Percentiles rank a stretch among this genome's conserved stretches.
phyloP scores from a whole-genome alignment of 192 early-diverging fungal genomes.

The Coemansia sp. region DNA sequence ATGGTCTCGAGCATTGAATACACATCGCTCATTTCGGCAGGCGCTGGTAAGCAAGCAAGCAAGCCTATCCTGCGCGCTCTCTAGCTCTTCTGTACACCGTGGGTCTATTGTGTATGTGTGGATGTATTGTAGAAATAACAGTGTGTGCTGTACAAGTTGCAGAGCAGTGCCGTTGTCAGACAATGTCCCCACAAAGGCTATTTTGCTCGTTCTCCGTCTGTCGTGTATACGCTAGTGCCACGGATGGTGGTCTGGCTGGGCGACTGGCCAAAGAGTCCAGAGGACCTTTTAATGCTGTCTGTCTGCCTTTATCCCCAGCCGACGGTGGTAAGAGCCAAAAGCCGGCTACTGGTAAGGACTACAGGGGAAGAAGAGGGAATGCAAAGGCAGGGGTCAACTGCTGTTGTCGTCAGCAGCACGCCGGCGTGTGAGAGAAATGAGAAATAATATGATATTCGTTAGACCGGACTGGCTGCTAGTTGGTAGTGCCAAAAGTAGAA shows the following conservation, averaged over 20 bases:
- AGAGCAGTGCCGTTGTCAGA: background rate
- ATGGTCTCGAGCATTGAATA: conserved; percentile 52
- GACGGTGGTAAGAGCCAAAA: background rate
- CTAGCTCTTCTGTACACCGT: background rate
- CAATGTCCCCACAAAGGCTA: background rate
- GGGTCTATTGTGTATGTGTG: background rate
- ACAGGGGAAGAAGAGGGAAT: background rate
- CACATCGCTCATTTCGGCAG: conserved; percentile 49
- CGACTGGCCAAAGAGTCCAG: background rate
- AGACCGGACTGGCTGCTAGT: background rate
- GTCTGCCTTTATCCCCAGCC: background rate
- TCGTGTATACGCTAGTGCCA: background rate
- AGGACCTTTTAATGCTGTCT: background rate
- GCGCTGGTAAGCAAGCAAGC: background rate
- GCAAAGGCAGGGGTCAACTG: background rate
- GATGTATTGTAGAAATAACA: background rate
- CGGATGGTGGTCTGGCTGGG: background rate
- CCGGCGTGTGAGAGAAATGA: background rate
- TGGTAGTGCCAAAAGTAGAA: background rate
- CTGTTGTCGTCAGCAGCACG: background rate
- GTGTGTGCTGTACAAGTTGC: background rate
- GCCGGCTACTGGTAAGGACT: background rate
- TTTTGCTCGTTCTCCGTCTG: background rate
- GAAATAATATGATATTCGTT: background rate
- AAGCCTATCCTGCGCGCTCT: background rate